Conservation (phyloP, 2,329 filamentous ascomycete genomes). For the Canariomyces notabilis region DNA sequence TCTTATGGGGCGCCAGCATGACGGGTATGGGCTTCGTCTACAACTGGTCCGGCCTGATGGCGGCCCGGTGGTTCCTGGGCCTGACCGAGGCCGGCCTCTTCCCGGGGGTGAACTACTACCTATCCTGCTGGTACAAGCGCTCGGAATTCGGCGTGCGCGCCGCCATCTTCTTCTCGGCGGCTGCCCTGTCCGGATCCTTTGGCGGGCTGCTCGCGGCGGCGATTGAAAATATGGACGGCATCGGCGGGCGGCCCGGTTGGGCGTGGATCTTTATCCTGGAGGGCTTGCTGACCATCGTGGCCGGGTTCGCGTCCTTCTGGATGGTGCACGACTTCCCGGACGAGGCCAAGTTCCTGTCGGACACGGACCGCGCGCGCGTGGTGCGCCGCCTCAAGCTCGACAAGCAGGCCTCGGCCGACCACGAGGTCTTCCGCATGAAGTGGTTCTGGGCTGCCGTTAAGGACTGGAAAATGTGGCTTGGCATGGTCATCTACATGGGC, state of each 20-base stretch:
- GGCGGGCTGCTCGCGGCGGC: slow-evolving; percentile 65
- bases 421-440: slow-evolving; percentile 64
- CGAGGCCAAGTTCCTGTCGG: slow-evolving; percentile 62
- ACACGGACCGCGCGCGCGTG: slow-evolving; percentile 62
- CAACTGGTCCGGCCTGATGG: slow-evolving; percentile 60
- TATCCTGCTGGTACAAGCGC: slow-evolving; percentile 74
- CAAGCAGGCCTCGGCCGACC: slow-evolving; percentile 60
- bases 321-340: slow-evolving; percentile 76
- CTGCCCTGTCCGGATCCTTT: slow-evolving; percentile 69
- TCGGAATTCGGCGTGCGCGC: slow-evolving; percentile 68
- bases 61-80: slow-evolving; percentile 66
- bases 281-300: slow-evolving; percentile 61
- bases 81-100: slow-evolving; percentile 71
- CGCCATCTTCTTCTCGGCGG: slow-evolving; percentile 75
- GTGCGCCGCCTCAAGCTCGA: slow-evolving; percentile 62
- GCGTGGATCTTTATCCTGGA: slow-evolving; percentile 62
- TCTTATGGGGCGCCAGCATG: slow-evolving; percentile 65
- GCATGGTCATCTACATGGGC: slow-evolving; percentile 45
- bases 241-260: slow-evolving; percentile 50
- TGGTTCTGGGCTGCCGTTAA: slow-evolving; percentile 66
- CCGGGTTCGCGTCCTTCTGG: slow-evolving; percentile 63
- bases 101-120: slow-evolving; percentile 63
- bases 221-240: slow-evolving; percentile 60
- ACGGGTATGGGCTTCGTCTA: slow-evolving; percentile 62
- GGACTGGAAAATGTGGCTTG: slow-evolving; percentile 69